Percentiles rank a stretch among this genome's conserved stretches.
Conservation (phyloP, 805 yeast species). For the Saccharomycopsis capsularis region DNA sequence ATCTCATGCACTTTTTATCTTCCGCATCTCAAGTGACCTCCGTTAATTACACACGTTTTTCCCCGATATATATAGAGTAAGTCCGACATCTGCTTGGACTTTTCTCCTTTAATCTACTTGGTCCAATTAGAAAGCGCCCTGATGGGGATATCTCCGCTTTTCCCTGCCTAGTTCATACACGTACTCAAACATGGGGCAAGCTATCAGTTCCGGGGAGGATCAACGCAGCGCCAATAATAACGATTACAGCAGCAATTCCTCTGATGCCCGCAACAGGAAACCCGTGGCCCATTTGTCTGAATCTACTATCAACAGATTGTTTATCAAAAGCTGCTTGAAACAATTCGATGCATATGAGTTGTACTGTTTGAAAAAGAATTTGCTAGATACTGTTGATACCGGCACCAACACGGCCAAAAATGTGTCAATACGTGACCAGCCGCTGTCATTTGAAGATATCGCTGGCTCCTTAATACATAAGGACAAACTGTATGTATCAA, state of each 20-base stretch:
- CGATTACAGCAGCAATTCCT: not conserved
- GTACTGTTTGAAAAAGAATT: conserved; percentile 5
- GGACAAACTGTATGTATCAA: not conserved
- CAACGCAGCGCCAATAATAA: not conserved
- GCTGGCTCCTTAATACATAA: not conserved
- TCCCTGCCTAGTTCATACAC: too few relatives aligned
- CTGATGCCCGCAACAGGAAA: not conserved
- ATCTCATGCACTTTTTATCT: too few relatives aligned
- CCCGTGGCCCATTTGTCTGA: conserved; percentile 1
- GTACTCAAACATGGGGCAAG: not conserved
- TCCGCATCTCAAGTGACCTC: too few relatives aligned
- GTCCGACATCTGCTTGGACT: too few relatives aligned
- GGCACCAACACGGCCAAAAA: not conserved
- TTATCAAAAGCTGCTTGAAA: conserved; percentile 7
- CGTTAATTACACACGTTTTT: too few relatives aligned
- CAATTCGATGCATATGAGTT: conserved; percentile 14
- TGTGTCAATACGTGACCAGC: not conserved
- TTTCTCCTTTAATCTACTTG: too few relatives aligned
- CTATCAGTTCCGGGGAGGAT: not conserved
- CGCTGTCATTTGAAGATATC: not conserved
- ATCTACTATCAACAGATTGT: conserved; percentile 1
- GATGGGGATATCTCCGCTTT: too few relatives aligned
- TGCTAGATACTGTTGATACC: not conserved
- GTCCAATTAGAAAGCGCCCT: too few relatives aligned
- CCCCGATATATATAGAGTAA: too few relatives aligned